A percentile compares a stretch with the other conserved stretches of the same genome.
phyloP scores from a whole-genome alignment of 2,329 filamentous ascomycete species.

The Orbilia brochopaga region DNA sequence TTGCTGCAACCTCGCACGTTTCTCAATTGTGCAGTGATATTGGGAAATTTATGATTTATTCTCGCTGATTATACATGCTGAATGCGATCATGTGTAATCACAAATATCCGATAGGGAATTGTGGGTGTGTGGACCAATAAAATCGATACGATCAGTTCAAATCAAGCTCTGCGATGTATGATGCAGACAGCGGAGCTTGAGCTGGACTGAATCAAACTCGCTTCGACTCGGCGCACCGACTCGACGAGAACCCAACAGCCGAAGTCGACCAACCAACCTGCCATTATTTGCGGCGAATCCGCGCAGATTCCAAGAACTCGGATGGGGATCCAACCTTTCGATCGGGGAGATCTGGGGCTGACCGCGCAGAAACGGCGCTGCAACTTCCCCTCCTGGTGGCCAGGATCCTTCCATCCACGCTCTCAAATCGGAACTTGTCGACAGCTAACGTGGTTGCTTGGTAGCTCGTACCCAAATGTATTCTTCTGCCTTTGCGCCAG shows the following conservation, averaged over 20 bases:
- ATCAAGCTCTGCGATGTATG: no score
- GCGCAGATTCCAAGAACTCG: background rate
- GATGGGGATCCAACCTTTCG: background rate
- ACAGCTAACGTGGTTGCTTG: no score
- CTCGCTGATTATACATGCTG: background rate
- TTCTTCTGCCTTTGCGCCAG: background rate
- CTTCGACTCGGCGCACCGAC: background rate
- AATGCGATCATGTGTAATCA: no score
- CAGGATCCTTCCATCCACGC: background rate
- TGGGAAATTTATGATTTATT: background rate
- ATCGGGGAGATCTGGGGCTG: background rate
- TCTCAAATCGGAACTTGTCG: background rate
- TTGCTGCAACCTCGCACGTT: background rate
- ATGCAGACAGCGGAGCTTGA: no score
- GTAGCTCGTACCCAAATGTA: background rate
- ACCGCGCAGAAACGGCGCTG: constrained; percentile 1
- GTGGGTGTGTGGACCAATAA: no score
- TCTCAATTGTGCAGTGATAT: background rate
- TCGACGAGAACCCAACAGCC: background rate
- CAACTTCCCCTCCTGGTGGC: background rate
- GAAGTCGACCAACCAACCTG: background rate
- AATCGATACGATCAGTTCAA: no score
- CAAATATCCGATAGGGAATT: no score
- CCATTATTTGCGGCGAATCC: background rate
- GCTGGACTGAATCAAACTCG: background rate